Evolutionary conservation across 2,329 filamentous ascomycete species (phyloP), one percentile per base, ranked within the genome.

Genomic region (Cryphonectria naterciae): DNA sequence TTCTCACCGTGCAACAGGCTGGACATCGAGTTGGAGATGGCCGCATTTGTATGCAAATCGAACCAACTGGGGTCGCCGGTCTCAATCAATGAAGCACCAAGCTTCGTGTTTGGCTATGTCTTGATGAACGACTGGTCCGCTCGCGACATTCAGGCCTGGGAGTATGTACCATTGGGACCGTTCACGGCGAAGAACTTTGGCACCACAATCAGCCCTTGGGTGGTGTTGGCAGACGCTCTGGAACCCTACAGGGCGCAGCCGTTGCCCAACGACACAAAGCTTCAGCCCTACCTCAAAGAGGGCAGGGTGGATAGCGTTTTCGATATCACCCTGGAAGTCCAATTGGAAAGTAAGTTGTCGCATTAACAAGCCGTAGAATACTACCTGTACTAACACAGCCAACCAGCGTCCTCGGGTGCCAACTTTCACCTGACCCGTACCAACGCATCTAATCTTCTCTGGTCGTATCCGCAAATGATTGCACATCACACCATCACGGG

Each of bases 381-480:
- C 1, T 46, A 46, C 41, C 41, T 46, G 10, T 46, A 11, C 41
- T 46, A 46, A 46, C 41, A 17, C 17, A 46, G 4, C 41, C 41
- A 15, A n/a, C 58, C 66, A 75, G 68, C 74, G 74, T 28, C 66
- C 6, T 63, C 65, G 6, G 67, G 75, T 32, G 60, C 67, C 43
- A 70, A 68, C 19, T 66, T 60, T 7, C 75, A 77, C 15, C 76
- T 83, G 17, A 78, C 75, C 19, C 76, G 74, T 60, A 81, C 81
- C 8, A 82, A 77, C 67, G 79, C 81, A 0, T 78, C 74, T 28
- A 80, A 85, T 66, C 83, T 96, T 1, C 85, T 95, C 1, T 96
- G 90, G 86, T 95, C 92, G 0, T 96, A 94, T 82, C 87, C 92
- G 0, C 93, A 96, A 78, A 95, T 95, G 92, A 83, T 96, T 46